Evolutionary conservation across 2,329 filamentous ascomycete genomes (phyloP).

Genomic region (Thelonectria rubi): DNA sequence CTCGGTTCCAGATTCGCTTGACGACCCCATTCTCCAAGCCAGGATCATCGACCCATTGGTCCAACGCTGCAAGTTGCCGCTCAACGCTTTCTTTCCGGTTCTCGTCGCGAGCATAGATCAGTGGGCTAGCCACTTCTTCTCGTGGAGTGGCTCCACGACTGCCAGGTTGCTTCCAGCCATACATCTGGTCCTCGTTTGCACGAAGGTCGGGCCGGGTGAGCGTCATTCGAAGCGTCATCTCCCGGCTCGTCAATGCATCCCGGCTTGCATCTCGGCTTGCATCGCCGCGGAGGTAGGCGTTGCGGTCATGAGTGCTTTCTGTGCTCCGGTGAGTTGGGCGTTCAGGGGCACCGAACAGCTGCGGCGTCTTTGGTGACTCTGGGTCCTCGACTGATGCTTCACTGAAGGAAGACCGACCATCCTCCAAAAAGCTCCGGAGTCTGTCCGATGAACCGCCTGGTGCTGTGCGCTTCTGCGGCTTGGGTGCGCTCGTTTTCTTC

Average conservation of each 20-base stretch:
- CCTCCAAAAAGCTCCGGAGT: slow-evolving; percentile 65
- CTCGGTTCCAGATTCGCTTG: slow-evolving; percentile 71
- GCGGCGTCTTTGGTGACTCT: slow-evolving; percentile 68
- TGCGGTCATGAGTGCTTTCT: slow-evolving; percentile 31
- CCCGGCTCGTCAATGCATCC: slow-evolving; percentile 68
- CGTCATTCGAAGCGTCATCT: slow-evolving; percentile 98
- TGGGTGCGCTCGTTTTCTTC: slow-evolving; percentile 45
- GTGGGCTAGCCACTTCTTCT: slow-evolving; percentile 44
- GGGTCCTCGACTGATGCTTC: slow-evolving; percentile 65
- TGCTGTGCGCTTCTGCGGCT: slow-evolving; percentile 35
- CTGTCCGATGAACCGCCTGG: slow-evolving; percentile 56
- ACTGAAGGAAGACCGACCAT: slow-evolving; percentile 67
- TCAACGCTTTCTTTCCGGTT: slow-evolving; percentile 64
- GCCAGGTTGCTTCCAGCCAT: slow-evolving; percentile 67
- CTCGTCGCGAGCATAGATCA: slow-evolving; percentile 44
- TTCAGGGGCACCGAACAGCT: slow-evolving; percentile 50
- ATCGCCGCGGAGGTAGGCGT: slow-evolving; percentile 40
- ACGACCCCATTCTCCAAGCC: slow-evolving; percentile 61
- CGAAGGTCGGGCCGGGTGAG: slow-evolving; percentile 89
- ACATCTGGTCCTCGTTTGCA: slow-evolving; percentile 75
- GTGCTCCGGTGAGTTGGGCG: slow-evolving; percentile 43
- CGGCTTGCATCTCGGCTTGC: slow-evolving; percentile 63
- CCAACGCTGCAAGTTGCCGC: slow-evolving; percentile 61
- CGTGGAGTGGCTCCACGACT: slow-evolving; percentile 55
- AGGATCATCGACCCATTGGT: slow-evolving; percentile 53